Evolutionary conservation across 129 eudicot species (phyloP), one percentile per base, ranked within the genome.

Genomic region (Glebionis coronaria): DNA sequence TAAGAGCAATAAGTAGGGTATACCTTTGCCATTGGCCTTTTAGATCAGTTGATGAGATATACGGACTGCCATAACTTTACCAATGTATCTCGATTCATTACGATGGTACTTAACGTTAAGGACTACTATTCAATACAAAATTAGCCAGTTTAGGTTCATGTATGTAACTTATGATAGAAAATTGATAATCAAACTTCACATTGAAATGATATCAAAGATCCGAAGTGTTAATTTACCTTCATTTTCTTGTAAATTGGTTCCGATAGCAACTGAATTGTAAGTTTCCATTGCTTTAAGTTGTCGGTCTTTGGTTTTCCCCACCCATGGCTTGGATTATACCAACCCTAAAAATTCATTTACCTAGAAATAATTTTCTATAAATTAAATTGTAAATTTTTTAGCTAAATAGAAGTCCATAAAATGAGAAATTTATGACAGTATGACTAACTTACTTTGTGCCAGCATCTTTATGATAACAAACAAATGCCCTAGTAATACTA

Each of bases 21-120:
- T 70, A 40, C 53, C 45, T 66, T 9, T 47, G 62, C 14, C 52
- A 5, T 25, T 44, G 56, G 50, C 16, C 66, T n/a, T 35, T 76
- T 71, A 93, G 67, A 86, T 85, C 16, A 93, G 96, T 77, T 93
- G 97, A 81, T 93, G 96, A 31, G 96, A 82, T 73, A 93, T 70
- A 46, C 98, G 88, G 61, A 93, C 84, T 1, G 98, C 69, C 67
- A 93, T 85, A 12, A 88, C 68, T 79, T 93, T 77, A 15, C 90
- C 92, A 42, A 80, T 84, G 53, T 73, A 76, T 71, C 95, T 96
- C n/a, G 95, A 78, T 67, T 67, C 88, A 91, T 88, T 88, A 38
- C 73, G 87, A 13, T 93, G 92, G 71, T 80, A 88, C 70, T 84
- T 93, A 19, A 93, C 61, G 63, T 93, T 83, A 68, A 93, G 79